A percentile compares a stretch with the other conserved stretches of the same genome.
Evolutionary conservation across 768 basidiomycete species (phyloP).

Genomic region (Kwoniella europaea): DNA sequence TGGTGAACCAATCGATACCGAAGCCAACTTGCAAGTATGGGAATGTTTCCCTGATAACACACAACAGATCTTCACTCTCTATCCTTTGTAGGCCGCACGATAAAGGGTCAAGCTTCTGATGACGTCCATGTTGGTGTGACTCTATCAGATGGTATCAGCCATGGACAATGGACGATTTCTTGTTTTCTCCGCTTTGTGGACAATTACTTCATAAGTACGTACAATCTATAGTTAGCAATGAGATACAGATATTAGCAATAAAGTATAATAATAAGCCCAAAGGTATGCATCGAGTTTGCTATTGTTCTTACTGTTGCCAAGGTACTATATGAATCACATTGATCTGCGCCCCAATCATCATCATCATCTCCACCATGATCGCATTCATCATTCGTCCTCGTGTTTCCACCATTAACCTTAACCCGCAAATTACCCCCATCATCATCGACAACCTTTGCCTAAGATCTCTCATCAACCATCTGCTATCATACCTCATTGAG

Average conservation of each 20-base stretch:
- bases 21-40: constrained; percentile 11
- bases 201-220: neutral
- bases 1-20: neutral
- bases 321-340: neutral
- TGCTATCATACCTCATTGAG: too few species aligned
- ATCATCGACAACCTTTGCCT: neutral
- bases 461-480: too few species aligned
- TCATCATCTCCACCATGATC: too few species aligned
- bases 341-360: neutral
- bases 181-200: neutral
- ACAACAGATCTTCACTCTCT: constrained; percentile 23
- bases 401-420: neutral
- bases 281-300: neutral
- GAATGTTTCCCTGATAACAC: constrained; percentile 18
- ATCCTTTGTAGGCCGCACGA: neutral
- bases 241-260: neutral
- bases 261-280: neutral
- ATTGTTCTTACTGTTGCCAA: too few species aligned
- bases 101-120: too few species aligned
- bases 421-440: neutral
- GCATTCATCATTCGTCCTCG: too few species aligned
- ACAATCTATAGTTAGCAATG: neutral
- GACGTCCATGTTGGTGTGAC: neutral
- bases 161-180: neutral
- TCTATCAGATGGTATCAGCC: neutral